Evolutionary conservation across 805 yeast species (phyloP).

Genomic region (Barnettozyma botsteinii): DNA sequence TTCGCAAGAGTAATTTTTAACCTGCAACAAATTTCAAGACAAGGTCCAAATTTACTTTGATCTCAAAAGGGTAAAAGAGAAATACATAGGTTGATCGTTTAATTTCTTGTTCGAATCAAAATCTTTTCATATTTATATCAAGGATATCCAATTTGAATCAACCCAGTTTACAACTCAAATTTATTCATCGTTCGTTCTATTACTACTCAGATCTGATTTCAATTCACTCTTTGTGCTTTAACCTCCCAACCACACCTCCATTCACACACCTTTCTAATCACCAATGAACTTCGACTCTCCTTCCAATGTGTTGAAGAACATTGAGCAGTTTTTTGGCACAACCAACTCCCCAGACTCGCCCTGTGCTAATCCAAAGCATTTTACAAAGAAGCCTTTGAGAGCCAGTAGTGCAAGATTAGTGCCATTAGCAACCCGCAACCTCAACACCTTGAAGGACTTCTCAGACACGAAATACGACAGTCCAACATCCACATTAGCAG

Average conservation of each 20-base stretch:
- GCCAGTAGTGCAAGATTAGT: slow-evolving; percentile 7
- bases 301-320: slow-evolving; percentile 18
- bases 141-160: no score
- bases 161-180: no score
- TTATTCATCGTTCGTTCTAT: no score
- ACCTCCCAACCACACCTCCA: not conserved
- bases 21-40: no score
- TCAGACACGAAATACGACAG: slow-evolving; percentile 33
- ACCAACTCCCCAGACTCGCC: slow-evolving; percentile 24
- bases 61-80: slow-evolving; percentile 7
- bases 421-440: slow-evolving; percentile 13
- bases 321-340: slow-evolving; percentile 18
- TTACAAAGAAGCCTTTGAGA: slow-evolving; percentile 14
- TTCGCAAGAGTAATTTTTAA: not conserved
- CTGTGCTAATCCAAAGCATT: slow-evolving; percentile 17
- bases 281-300: slow-evolving; percentile 22
- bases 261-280: not conserved
- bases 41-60: not conserved
- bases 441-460: slow-evolving; percentile 18
- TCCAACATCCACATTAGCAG: slow-evolving; percentile 35
- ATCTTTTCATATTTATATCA: not conserved
- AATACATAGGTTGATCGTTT: no score
- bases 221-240: not conserved
- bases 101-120: no score
- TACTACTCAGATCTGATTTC: no score